phyloP scores from a whole-genome alignment of 345 rosid species.

The Populus ilicifolia region DNA sequence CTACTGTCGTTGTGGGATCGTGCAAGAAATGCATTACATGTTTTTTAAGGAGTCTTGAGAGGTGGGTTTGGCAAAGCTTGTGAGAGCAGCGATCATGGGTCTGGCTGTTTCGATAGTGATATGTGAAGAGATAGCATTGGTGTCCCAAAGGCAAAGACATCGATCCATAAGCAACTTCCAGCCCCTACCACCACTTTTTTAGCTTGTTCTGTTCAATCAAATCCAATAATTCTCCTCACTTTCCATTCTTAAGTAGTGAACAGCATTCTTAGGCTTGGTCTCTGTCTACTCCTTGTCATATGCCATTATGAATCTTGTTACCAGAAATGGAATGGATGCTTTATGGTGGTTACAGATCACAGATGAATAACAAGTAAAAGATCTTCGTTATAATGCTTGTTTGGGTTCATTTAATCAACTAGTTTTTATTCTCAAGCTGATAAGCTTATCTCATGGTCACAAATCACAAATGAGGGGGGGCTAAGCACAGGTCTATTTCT shows the following conservation, averaged over 20 bases:
- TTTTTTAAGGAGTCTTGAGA: neutral
- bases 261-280: conserved; percentile 9
- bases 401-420: neutral
- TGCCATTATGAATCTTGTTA: neutral
- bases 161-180: neutral
- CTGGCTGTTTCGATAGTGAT: conserved; percentile 7
- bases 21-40: neutral
- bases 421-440: neutral
- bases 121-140: neutral
- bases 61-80: conserved; percentile 25
- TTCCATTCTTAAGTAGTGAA: neutral
- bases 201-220: neutral
- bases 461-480: neutral
- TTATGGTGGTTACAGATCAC: neutral
- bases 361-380: neutral
- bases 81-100: conserved; percentile 9
- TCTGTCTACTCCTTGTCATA: conserved; percentile 11
- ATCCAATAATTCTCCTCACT: neutral
- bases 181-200: neutral
- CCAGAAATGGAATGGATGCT: neutral
- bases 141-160: neutral
- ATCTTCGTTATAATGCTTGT: neutral
- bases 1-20: neutral
- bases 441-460: too few species aligned
- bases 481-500: neutral